Base-by-base conservation (phyloP, 495 filamentous ascomycete genomes). In the Penicillium subrubescens region DNA sequence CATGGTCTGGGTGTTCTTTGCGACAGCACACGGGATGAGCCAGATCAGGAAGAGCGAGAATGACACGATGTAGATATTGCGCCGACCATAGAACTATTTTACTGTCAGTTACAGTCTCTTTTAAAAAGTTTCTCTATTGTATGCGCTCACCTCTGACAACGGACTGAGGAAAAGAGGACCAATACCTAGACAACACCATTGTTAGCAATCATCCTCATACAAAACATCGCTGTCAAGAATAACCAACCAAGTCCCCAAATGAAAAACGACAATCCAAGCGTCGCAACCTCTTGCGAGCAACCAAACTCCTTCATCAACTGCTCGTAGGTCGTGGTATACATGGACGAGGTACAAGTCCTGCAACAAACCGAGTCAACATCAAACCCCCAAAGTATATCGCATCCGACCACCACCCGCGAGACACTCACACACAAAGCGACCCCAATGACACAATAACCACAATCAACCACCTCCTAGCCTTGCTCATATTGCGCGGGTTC, bases 11-110 rank as follows among this genome's bases (percentile, higher is more conserved):
- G 94, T 89, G 68, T 97, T 97, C 25, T 83, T 77, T 10, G 95
- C 93, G 27, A 97, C 87, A 1, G 95, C 94, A 64, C 90, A 92
- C 10, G 95, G 95, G 56, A 98, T 89, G 34, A 97, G 68, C 87
- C 91, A 97, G 65, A 97, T 86, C 58, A 94, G 68, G 75, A 95
- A 97, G 64, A 90, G 83, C 0, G 80, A 75, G 76, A 94, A 96
- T 0, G 92, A 93, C 21, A 74, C 71, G 31, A 97, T 81, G 68
- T 97, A 98, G 64, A 97, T 92, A 31, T 89, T 89, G 41, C 94
- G 80, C 15, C 95, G 86, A 21, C 95, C 95, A 73, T 94, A 96
- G 73, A 98, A 98, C 82, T 96, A 81, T n/a, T 79, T 57, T n/a
- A 8, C 75, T 77, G 53, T 82, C n/a, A 75, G 61, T 39, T 34